Percentiles rank a stretch among this genome's conserved stretches.
These are phyloP conservation scores for Saprolegnia parasitica DNA, from an alignment of 352 stramenopile genomes.

Conservation along the genomic window DNA sequence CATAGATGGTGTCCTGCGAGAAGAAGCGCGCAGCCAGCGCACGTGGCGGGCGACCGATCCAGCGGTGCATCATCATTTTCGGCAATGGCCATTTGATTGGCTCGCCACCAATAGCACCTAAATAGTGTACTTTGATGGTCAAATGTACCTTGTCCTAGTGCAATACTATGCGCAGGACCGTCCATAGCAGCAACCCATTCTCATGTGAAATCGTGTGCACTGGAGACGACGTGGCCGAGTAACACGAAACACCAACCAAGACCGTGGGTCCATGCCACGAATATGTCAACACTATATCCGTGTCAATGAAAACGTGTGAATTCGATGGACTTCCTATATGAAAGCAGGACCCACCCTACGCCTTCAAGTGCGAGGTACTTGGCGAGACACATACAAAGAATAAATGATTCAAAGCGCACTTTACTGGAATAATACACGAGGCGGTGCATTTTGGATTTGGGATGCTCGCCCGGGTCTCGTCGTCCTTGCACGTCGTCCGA, in stretches of 20 bases:
- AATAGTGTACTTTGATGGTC: too few relatives aligned
- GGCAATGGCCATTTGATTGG: neutral
- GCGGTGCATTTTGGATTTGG: neutral
- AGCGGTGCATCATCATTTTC: neutral
- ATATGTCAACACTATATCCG: too few relatives aligned
- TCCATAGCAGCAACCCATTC: too few relatives aligned
- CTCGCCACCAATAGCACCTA: neutral
- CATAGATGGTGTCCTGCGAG: slow-evolving; percentile 83
- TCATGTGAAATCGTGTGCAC: neutral
- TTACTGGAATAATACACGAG: too few relatives aligned
- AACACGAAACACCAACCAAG: too few relatives aligned
- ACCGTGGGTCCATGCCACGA: too few relatives aligned
- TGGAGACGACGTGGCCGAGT: neutral
- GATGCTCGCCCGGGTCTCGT: neutral
- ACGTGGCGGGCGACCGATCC: neutral
- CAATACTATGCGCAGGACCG: too few relatives aligned
- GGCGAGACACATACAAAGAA: too few relatives aligned
- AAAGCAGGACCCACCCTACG: neutral
- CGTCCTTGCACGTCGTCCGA: neutral
- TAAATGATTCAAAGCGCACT: too few relatives aligned
- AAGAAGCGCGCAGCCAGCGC: neutral
- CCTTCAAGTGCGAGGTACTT: neutral
- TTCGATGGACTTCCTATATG: neutral
- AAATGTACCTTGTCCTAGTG: too few relatives aligned
- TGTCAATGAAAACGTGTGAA: neutral